Base-by-base conservation (phyloP, 179 eudicot species). In the Corrigiola litoralis region DNA sequence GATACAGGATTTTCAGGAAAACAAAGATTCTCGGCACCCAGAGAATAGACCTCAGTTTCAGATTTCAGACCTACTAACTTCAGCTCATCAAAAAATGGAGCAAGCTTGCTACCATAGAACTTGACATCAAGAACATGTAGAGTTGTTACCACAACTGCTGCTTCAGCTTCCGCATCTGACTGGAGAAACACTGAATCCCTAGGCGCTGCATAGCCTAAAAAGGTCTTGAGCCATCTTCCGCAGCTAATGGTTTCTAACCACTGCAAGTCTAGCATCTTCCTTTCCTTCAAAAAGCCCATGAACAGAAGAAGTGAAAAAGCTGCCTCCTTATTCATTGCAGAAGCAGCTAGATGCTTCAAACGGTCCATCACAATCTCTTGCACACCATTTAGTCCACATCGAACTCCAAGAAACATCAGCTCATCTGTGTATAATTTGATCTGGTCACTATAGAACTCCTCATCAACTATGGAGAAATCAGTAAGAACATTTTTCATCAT, bases 371-470 rank as follows among this genome's bases (percentile, higher is more conserved):
- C 38, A 63, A 71, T 57, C 3, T 56, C 32, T 58, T 61, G 62
- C 50, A 69, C 56, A 31, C 72, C 63, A 54, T 69, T 52, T n/a
- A 36, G n/a, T 16, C 74, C 75, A 18, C 73, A 74, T 34, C 70
- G 68, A 16, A 81, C 85, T 44, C 85, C 82, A 57, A 81, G 70
- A 55, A 72, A 77, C 53, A 37, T 67, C 34, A 81, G 61, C 53
- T 77, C 82, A 52, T 72, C 80, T 17, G 24, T 66, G 66, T 77
- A 75, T 5, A 50, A 50, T 32, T 51, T 48, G 31, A 81, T 75
- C 41, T 41, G 56, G 46, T 69, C 34, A n/a, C 61, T 65, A 42
- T 75, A 77, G 31, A 68, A 75, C 44, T 40, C 61, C 56, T 72
- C 82, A 42, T 75, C 80, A 17, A 74, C 40, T 20, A 61, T 51